Evolutionary conservation across 2,329 filamentous ascomycete genomes (phyloP), one percentile per base, ranked within the genome.

Genomic region (Colletotrichum tropicale): DNA sequence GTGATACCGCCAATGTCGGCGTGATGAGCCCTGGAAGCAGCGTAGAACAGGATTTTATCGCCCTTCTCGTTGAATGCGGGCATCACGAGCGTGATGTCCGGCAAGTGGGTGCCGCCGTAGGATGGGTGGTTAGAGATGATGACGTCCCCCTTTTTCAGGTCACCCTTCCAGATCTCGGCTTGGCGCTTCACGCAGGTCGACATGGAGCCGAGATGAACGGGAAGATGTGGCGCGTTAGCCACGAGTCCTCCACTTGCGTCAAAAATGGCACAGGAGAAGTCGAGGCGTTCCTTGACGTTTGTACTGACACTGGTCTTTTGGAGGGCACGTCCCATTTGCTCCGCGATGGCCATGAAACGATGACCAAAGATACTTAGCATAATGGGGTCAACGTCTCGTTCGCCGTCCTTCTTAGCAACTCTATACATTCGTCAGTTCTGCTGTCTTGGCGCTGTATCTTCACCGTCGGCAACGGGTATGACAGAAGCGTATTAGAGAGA

Each of bases 1-100:
- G 95, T 88, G 62, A 96, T 95, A 10, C 94, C 94, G 15, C 94
- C 94, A 78, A 96, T 96, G 80, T 96, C 94, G n/a, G 94, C 94
- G 80, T 96, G 94, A 79, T 96, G 94, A 0, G 94, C 94, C 70
- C 94, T 90, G 5, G 93, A 95, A 0, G 94, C 94, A 2, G 95
- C 94, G 78, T 96, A 96, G 83, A 96, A 96, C 66, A 96, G 90
- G 69, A 96, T 95, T 3, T 94, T 90, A 66, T 93, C 90, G 5
- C 92, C 92, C 52, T 83, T 82, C 5, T 83, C 81, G 70, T 92
- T 93, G 84, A 96, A 96, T 0, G 94, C 94, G 0, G 94, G 94
- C 24, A 94, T 96, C 72, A 96, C 90, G 48, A 96, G 93, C 0
- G 94, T 96, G 73, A 96, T 94, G 80, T 96, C 94, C 0, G 94